These are phyloP conservation scores for Podila horticola DNA, from an alignment of 192 early-diverging fungal species.

Conservation along the genomic window DNA sequence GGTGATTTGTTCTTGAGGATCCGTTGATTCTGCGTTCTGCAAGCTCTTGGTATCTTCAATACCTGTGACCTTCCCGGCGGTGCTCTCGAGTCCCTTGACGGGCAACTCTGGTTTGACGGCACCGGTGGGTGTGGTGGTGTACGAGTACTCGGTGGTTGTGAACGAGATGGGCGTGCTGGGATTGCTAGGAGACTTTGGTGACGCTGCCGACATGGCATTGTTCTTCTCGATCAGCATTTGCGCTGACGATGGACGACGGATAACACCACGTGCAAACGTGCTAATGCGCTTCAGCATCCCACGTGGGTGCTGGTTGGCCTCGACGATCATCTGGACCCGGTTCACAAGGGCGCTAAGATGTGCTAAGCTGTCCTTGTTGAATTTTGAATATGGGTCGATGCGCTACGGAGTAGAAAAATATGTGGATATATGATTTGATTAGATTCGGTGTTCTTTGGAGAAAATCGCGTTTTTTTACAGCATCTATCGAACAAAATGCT, in stretches of 20 bases:
- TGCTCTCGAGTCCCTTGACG: neutral
- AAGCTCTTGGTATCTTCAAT: neutral
- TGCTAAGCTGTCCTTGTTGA: constrained; percentile 10
- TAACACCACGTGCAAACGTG: constrained; percentile 32
- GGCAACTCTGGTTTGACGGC: neutral
- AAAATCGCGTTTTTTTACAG: too few relatives aligned
- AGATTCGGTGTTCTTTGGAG: too few relatives aligned
- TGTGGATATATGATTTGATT: too few relatives aligned
- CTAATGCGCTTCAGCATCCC: constrained; percentile 39
- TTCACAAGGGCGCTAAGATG: constrained; percentile 31
- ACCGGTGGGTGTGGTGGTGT: neutral
- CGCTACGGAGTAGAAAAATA: neutral
- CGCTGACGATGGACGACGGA: constrained; percentile 13
- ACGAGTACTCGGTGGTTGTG: neutral
- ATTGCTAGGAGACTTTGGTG: neutral
- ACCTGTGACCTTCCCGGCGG: constrained; percentile 21
- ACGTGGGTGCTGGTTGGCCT: constrained; percentile 35
- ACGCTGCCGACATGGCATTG: neutral
- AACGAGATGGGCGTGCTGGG: neutral
- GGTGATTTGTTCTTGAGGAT: neutral
- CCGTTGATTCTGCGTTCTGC: neutral
- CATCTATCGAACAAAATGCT: too few relatives aligned
- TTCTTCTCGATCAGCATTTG: neutral
- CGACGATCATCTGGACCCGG: constrained; percentile 14
- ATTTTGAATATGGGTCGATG: constrained; percentile 14